phyloP scores from a whole-genome alignment of 192 early-diverging fungal genomes.

The Coemansia sp. region DNA sequence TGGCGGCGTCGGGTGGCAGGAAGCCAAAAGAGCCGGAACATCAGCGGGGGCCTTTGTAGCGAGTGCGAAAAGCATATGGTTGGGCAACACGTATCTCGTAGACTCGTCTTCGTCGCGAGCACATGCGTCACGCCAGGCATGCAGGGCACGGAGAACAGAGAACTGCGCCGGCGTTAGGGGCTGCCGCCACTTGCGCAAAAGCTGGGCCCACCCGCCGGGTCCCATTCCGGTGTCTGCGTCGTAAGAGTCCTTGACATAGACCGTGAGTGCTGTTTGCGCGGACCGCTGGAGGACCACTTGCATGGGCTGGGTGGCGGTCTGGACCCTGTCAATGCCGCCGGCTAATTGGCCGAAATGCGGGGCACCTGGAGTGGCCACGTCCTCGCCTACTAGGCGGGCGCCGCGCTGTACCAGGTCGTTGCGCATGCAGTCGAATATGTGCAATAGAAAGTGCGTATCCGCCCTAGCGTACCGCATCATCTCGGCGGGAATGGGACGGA shows the following conservation, averaged over 20 bases:
- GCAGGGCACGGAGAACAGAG: conserved; percentile 84
- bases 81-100: conserved; percentile 83
- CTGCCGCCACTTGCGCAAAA: conserved; percentile 66
- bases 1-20: conserved; percentile 82
- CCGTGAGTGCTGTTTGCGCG: conserved; percentile 64
- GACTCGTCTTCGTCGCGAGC: conserved; percentile 96
- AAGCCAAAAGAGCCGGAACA: conserved; percentile 63
- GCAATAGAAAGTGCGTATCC: conserved; percentile 96
- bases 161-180: conserved; percentile 65
- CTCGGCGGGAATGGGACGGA: conserved; percentile 89
- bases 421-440: conserved; percentile 93
- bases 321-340: conserved; percentile 48
- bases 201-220: conserved; percentile 73
- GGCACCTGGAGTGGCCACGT: conserved; percentile 40
- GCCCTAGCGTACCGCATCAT: conserved; percentile 91
- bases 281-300: conserved; percentile 63
- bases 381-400: conserved; percentile 33
- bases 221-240: conserved; percentile 81
- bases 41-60: conserved; percentile 77
- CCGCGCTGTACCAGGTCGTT: conserved; percentile 71
- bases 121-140: conserved; percentile 89
- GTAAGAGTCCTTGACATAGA: conserved; percentile 83
- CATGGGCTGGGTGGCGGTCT: conserved; percentile 28
- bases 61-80: conserved; percentile 82
- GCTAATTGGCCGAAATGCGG: conserved; percentile 37